These are phyloP conservation scores for Exutisphaerella laricina DNA, from an alignment of 2,329 filamentous ascomycete genomes.

Conservation along the genomic window DNA sequence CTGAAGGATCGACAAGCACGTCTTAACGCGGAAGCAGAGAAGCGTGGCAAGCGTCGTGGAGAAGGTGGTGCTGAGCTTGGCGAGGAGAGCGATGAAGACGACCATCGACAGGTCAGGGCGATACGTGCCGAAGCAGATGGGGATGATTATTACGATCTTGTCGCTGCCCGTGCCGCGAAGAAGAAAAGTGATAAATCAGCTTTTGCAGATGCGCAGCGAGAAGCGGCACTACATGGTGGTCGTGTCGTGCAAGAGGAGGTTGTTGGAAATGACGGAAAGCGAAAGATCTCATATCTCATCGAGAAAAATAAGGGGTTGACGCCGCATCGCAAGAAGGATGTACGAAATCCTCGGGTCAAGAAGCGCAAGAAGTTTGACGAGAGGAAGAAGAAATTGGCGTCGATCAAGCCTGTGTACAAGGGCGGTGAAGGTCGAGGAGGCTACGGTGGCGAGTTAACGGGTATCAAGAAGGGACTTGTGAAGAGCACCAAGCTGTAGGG, in stretches of 20 bases:
- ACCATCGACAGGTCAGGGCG: slow-evolving; percentile 50
- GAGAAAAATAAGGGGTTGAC: slow-evolving; percentile 96
- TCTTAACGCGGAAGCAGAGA: slow-evolving; percentile 82
- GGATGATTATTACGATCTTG: slow-evolving; percentile 84
- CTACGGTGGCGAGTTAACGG: slow-evolving; percentile 86
- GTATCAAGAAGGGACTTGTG: slow-evolving; percentile 89
- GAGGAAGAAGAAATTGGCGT: slow-evolving; percentile 94
- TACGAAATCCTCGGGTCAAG: slow-evolving; percentile 92
- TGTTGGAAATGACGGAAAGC: slow-evolving; percentile 76
- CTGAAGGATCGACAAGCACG: slow-evolving; percentile 78
- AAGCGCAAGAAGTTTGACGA: slow-evolving; percentile 95
- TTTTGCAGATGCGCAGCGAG: slow-evolving; percentile 50
- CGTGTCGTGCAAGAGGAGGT: slow-evolving; percentile 62
- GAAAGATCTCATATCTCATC: slow-evolving; percentile 88
- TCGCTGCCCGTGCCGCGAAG: slow-evolving; percentile 60
- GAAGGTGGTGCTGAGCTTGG: slow-evolving; percentile 60
- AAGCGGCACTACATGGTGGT: slow-evolving; percentile 52
- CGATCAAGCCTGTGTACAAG: slow-evolving; percentile 79
- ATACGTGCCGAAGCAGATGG: slow-evolving; percentile 48
- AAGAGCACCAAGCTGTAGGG: slow-evolving; percentile 83
- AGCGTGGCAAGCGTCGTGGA: slow-evolving; percentile 64
- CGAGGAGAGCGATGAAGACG: slow-evolving; percentile 63
- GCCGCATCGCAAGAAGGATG: slow-evolving; percentile 86
- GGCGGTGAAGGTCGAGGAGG: slow-evolving; percentile 77
- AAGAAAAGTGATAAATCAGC: slow-evolving; percentile 73